phyloP scores from a whole-genome alignment of 352 stramenopile genomes.

The Peronospora belbahrii region DNA sequence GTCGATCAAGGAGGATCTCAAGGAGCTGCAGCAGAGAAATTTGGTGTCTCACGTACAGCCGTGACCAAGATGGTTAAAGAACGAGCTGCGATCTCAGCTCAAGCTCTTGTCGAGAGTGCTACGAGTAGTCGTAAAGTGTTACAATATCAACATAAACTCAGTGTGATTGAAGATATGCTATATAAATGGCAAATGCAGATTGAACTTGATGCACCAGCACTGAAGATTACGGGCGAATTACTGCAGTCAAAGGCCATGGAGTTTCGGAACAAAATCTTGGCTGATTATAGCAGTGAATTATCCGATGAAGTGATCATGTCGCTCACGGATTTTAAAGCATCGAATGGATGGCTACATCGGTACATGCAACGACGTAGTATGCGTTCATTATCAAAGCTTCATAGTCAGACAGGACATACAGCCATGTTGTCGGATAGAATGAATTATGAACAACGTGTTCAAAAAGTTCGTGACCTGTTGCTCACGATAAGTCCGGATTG shows the following conservation, averaged over 20 bases:
- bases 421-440: constrained; percentile 4
- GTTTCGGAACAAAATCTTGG: constrained; percentile 75
- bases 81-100: constrained; percentile 56
- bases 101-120: constrained; percentile 52
- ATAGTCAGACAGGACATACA: constrained; percentile 11
- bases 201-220: constrained; percentile 48
- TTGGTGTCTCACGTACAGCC: constrained; percentile 68
- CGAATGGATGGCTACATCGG: constrained; percentile 73
- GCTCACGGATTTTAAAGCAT: constrained; percentile 80
- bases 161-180: constrained; percentile 81
- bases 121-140: constrained; percentile 72
- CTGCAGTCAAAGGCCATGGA: constrained; percentile 75
- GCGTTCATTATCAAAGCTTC: constrained; percentile 46
- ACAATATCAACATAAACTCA: constrained; percentile 79
- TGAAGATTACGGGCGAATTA: constrained; percentile 72
- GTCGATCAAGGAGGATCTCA: constrained; percentile 75
- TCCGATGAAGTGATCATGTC: constrained; percentile 68
- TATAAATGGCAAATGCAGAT: constrained; percentile 83
- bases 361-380: constrained; percentile 73
- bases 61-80: constrained; percentile 87
- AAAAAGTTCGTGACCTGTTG: constrained; percentile 44
- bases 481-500: constrained; percentile 39
- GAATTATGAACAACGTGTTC: constrained; percentile 36
- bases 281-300: constrained; percentile 56
- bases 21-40: constrained; percentile 66